Evolutionary conservation across 192 early-diverging fungal genomes (phyloP), one percentile per base, ranked within the genome.

Genomic region (Pecoramyces ruminantium): DNA sequence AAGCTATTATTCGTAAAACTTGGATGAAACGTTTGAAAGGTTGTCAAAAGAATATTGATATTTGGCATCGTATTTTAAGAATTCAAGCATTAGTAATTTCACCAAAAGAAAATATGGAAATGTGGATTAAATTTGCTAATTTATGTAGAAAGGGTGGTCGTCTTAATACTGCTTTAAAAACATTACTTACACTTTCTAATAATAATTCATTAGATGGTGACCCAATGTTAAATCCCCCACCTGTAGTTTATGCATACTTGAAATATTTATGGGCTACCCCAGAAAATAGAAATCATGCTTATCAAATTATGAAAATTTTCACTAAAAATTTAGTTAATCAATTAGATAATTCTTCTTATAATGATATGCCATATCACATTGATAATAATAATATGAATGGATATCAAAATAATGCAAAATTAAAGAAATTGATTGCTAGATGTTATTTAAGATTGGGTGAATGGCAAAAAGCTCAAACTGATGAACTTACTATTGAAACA

Each of bases 381-480:
- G 84, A 84, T 38, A 38, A 87, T 38, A 39, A 16, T n/a, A 78
- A 82, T 12, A 13, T 81, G 40, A 82, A 58, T 34, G 82, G 85
- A 15, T 87, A 87, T 29, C 79, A 79, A 39, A 81, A 85, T 30
- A 83, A 79, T 28, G 79, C 78, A 17, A 88, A 90, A 81, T 30
- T 81, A 4, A 80, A 81, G 28, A 87, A 86, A 29, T 79, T 81
- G 9, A 83, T 67, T 78, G 92, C 93, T 16, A 88, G 94, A 29
- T 97, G 97, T 84, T 96, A 97, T 86, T 89, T 95, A 40, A 96
- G 96, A 85, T 90, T 93, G 78, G 97, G 96, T 39, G 96, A 99
- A 86, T 99, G 97, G 97, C 94, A 98, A 79, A 78, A 82, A 77
- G 58, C 80, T 85, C 16, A 77, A 88, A 77, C 86, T 86, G 89